Conservation (phyloP, 2,329 filamentous ascomycete species). For the Aspergillus jensenii region DNA sequence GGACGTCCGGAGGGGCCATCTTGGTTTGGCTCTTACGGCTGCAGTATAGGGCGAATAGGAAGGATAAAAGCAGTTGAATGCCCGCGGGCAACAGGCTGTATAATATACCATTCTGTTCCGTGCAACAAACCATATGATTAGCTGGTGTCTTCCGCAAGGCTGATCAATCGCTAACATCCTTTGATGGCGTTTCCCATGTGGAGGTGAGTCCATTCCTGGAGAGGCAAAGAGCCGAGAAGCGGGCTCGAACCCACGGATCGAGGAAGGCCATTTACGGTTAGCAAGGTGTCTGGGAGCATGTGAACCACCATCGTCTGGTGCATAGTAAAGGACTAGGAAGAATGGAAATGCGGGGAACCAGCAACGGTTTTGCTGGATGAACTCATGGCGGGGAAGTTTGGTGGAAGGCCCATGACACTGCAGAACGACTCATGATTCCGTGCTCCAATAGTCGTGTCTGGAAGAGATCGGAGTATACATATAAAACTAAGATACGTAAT, state of each 20-base stretch:
- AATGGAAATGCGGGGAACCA: slow-evolving; percentile 2
- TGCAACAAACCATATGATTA: neutral
- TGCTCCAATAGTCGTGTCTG: neutral
- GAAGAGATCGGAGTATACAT: neutral
- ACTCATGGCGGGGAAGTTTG: neutral
- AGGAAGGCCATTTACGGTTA: slow-evolving; percentile 9
- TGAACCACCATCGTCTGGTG: neutral
- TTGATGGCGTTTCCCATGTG: slow-evolving; percentile 1
- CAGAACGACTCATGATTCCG: neutral
- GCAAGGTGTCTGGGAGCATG: neutral
- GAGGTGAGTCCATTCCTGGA: slow-evolving; percentile 1
- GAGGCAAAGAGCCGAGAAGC: slow-evolving; percentile 6
- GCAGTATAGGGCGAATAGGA: neutral
- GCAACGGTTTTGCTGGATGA: neutral
- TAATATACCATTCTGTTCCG: neutral
- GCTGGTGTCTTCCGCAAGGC: neutral
- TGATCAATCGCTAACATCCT: neutral
- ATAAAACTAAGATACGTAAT: neutral
- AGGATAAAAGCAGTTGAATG: neutral
- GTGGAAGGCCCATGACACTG: neutral
- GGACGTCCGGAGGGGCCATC: slow-evolving; percentile 17
- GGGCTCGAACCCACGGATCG: slow-evolving; percentile 11
- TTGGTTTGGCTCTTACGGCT: neutral
- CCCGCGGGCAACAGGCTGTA: slow-evolving; percentile 2
- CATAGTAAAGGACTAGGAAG: neutral